These are phyloP conservation scores for Hypoxylon sp. DNA, from an alignment of 2,329 filamentous ascomycete species.

Conservation along the genomic window DNA sequence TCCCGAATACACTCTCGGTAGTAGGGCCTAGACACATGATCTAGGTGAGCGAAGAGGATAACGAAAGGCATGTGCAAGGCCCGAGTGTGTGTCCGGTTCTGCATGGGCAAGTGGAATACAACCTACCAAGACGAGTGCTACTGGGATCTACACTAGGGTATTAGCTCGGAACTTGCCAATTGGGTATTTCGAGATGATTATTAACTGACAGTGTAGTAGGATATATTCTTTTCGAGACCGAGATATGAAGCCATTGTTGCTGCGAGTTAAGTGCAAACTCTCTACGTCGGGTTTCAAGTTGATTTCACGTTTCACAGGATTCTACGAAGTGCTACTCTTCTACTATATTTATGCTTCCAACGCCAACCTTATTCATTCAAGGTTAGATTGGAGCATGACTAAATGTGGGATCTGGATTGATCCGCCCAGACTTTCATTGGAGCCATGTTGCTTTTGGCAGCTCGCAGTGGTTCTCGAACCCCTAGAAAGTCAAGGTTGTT, in stretches of 20 bases:
- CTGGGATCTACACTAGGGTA: conserved; percentile 45
- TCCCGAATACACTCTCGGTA: conserved; percentile 51
- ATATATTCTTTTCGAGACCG: conserved; percentile 51
- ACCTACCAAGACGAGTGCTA: conserved; percentile 48
- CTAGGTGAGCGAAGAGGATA: conserved; percentile 1
- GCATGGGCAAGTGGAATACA: not conserved
- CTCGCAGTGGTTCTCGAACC: not conserved
- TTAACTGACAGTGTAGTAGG: conserved; percentile 53
- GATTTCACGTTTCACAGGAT: not conserved
- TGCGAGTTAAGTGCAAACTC: not conserved
- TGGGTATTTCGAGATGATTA: not conserved
- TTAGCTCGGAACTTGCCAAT: conserved; percentile 21
- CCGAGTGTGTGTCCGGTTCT: not conserved
- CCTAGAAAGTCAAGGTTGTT: not conserved
- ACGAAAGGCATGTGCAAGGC: not conserved
- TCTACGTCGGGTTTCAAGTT: not conserved
- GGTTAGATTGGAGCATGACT: not conserved
- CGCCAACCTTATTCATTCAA: conserved; percentile 5
- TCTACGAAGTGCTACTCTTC: not conserved
- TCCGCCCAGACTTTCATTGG: not conserved
- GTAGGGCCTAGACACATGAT: conserved; percentile 41
- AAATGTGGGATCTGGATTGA: not conserved
- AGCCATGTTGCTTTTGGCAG: not conserved
- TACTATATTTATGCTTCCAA: conserved; percentile 3
- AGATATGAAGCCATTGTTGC: conserved; percentile 50